A percentile compares a stretch with the other conserved stretches of the same genome.
Conservation (phyloP, 106 monocot species). For the Agapanthus africanus region DNA sequence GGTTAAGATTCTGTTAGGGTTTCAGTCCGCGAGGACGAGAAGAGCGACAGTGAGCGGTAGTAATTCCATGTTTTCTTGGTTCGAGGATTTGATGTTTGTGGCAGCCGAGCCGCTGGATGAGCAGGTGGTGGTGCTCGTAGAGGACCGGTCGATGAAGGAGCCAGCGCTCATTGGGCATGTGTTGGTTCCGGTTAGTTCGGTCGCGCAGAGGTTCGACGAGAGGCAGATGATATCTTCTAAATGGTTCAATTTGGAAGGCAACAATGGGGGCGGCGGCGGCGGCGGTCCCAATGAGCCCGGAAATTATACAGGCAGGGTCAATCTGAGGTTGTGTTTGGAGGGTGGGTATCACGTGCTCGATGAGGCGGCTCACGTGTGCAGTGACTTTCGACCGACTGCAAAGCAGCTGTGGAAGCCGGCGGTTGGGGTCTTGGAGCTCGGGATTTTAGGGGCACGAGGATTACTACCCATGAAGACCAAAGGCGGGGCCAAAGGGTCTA, state of each 20-base stretch:
- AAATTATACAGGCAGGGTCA: constrained; percentile 61
- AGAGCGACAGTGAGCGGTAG: constrained; percentile 39
- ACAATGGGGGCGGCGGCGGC: constrained; percentile 6
- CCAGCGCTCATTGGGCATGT: constrained; percentile 49
- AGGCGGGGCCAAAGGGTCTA: constrained; percentile 73
- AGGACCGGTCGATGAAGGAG: constrained; percentile 70
- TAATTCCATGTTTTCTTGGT: constrained; percentile 58
- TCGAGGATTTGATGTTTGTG: constrained; percentile 85
- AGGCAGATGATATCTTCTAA: constrained; percentile 49
- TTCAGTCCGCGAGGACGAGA: constrained; percentile 73
- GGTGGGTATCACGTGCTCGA: constrained; percentile 96
- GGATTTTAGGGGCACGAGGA: constrained; percentile 69
- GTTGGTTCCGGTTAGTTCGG: constrained; percentile 25
- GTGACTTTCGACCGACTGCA: constrained; percentile 90
- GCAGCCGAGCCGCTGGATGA: constrained; percentile 80
- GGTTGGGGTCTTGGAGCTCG: constrained; percentile 75
- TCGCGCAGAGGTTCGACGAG: constrained; percentile 82
- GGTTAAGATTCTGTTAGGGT: constrained; percentile 76
- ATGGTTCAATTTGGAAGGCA: constrained; percentile 71
- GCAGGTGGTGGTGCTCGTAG: constrained; percentile 56
- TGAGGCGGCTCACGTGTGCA: constrained; percentile 90
- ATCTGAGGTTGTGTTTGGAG: constrained; percentile 73
- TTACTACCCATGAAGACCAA: constrained; percentile 98
- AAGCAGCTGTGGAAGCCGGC: constrained; percentile 88
- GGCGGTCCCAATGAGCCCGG: background rate